Base-by-base conservation (phyloP, 139 green algal genomes). In the Closterium sp. region DNA sequence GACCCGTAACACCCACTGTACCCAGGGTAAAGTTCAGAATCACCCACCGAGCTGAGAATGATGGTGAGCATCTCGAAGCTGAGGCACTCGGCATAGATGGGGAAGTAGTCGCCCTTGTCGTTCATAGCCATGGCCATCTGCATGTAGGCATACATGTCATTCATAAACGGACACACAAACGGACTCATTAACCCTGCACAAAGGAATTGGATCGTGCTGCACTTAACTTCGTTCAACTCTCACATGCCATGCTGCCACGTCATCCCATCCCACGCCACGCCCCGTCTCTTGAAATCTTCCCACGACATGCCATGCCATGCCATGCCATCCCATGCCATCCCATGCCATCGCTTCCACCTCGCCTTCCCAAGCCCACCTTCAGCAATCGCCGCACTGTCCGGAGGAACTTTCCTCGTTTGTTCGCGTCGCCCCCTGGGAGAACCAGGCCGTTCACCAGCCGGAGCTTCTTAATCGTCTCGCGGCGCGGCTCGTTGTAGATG, bases 11-110 rank as follows among this genome's bases (percentile, higher is more conserved):
- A 66, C 38, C 38, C 38, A 66, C 38, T 66, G 38, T 66, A 66
- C 38, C 16, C 38, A 66, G 38, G 38, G 38, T 66, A 16, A 66
- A 23, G 9, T 23, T 10, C 38, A 66, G 38, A 10, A 66, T 10
- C 38, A 30, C 89, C 28, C 7, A 93, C 88, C 88, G 91, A 16
- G 76, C 89, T 92, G 34, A 95, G n/a, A 34, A 90, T 85, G 10
- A 89, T 85, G 23, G 32, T 87, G 9, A 95, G 83, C 30, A 89
- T 35, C 35, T 95, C 93, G 25, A 95, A 91, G 36, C 93, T 94
- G 30, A 95, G 87, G 93, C 93, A 95, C 64, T 94, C 93, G 31
- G 88, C 93, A 33, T 95, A 90, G 30, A 95, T 34, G 21, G 93
- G 93, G 33, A 95, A 95, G 84, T 93, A 93, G 69, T 93, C 89